These are phyloP conservation scores for Plectosphaerella plurivora DNA, from an alignment of 2,329 filamentous ascomycete species.

Conservation along the genomic window DNA sequence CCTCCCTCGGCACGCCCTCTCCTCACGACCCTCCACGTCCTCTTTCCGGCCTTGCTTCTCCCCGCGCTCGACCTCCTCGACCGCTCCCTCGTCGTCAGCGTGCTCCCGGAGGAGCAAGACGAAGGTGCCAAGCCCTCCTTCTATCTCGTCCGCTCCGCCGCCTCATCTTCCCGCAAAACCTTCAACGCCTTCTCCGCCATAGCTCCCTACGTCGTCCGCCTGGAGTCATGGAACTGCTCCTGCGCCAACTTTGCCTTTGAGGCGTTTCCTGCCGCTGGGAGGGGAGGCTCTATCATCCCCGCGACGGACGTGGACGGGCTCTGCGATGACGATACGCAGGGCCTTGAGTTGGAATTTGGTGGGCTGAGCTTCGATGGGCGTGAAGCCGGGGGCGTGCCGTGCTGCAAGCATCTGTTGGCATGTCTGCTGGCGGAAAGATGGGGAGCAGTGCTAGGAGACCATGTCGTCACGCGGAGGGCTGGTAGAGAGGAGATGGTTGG, in stretches of 20 bases:
- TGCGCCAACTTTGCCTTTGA: slow-evolving; percentile 81
- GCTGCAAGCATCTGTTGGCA: slow-evolving; percentile 86
- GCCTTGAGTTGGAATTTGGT: slow-evolving; percentile 38
- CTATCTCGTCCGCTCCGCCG: slow-evolving; percentile 63
- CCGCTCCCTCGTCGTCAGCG: slow-evolving; percentile 62
- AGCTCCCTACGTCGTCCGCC: slow-evolving; percentile 63
- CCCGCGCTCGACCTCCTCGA: slow-evolving; percentile 87
- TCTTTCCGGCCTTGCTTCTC: slow-evolving; percentile 77
- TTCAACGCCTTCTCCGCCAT: slow-evolving; percentile 14
- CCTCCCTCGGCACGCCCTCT: slow-evolving; percentile 42
- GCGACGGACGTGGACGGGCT: slow-evolving; percentile 2
- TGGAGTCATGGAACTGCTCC: slow-evolving; percentile 79
- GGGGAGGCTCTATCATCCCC: no score
- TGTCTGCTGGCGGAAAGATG: slow-evolving; percentile 71
- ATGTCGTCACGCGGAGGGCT: slow-evolving; percentile 50
- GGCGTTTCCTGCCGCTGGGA: slow-evolving; percentile 47
- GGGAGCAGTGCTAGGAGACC: slow-evolving; percentile 46
- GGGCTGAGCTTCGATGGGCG: slow-evolving; percentile 37
- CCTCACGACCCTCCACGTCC: slow-evolving; percentile 76
- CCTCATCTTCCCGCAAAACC: slow-evolving; percentile 14
- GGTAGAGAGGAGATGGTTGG: slow-evolving; percentile 68
- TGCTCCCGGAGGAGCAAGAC: slow-evolving; percentile 23
- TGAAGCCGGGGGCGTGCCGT: slow-evolving; percentile 40
- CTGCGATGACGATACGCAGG: slow-evolving; percentile 5
- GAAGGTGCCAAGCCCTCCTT: slow-evolving; percentile 21